Base-by-base conservation (phyloP, 192 early-diverging fungal genomes). In the Borealophlyctis nickersoniae region DNA sequence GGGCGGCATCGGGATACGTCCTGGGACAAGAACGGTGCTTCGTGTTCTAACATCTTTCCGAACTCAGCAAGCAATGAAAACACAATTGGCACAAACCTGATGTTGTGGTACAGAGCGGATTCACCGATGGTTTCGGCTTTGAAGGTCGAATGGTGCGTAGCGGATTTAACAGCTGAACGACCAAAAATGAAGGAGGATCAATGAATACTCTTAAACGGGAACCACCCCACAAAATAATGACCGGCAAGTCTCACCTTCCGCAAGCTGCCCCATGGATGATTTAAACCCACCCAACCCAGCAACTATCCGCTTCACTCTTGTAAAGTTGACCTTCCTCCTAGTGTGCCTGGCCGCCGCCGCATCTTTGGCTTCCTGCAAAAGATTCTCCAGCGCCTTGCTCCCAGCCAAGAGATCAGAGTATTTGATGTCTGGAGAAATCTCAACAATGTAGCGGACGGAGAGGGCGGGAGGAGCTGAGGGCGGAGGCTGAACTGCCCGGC, bases 341-440 rank as follows among this genome's bases (percentile, higher is more conserved):
- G 16, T 31, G 14, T 31, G 23, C 30, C 60, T 16, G 13, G n/a
- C 49, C 14, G 27, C 22, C 23, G 31, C 26, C 13, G 36, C 60
- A 19, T 14, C 1, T 53, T 54, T 16, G n/a, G 49, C 39, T 52
- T 62, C 60, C 60, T 62, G 22, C 31, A 13, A 36, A 28, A 59
- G 30, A 22, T 52, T 22, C 16, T 62, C 30, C 3, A 23, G 23
- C 14, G 14, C 49, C 1, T 54, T 24, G 14, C 24, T 30, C 2
- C 60, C 60, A n/a, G 49, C n/a, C 60, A 62, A 29, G 52, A 62
- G 29, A 2, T 62, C 60, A 2, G n/a, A 27, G 36, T 26, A 62
- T 2, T 28, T 23, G n/a, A 62, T 16, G 31, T 62, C 30, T n/a
- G 60, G 60, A 23, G 27, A 16, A n/a, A 62, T 16, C 22, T 56